Evolutionary conservation across 2,329 filamentous ascomycete species (phyloP).

Genomic region (Biscogniauxia mediterranea): DNA sequence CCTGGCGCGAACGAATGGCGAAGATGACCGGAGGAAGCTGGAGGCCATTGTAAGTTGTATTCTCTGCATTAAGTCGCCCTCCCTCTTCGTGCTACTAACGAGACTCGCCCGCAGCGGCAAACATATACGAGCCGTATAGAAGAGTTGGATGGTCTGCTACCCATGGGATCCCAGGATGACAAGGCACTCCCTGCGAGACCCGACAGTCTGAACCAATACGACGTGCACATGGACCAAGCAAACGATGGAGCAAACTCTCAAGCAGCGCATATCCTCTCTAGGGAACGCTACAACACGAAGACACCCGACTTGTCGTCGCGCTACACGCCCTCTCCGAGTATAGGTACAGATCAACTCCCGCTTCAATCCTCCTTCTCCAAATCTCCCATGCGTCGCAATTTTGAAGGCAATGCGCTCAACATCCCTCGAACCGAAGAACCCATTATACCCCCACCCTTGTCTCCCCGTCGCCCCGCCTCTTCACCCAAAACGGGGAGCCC

Average conservation of each 20-base stretch:
- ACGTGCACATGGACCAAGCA: conserved; percentile 33
- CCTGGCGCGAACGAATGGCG: conserved; percentile 76
- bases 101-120: conserved; percentile 57
- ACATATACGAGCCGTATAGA: conserved; percentile 90
- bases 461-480: conserved; percentile 59
- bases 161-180: conserved; percentile 52
- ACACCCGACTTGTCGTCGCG: conserved; percentile 24
- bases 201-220: conserved; percentile 58
- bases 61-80: not conserved
- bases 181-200: conserved; percentile 76
- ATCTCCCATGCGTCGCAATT: conserved; percentile 42
- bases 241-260: conserved; percentile 38
- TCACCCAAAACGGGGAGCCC: conserved; percentile 36
- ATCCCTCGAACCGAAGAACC: conserved; percentile 53
- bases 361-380: conserved; percentile 56
- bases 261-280: conserved; percentile 34
- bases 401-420: conserved; percentile 33
- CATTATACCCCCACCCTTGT: conserved; percentile 71
- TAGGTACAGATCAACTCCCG: conserved; percentile 32
- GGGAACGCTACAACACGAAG: conserved; percentile 21
- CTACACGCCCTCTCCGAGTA: conserved; percentile 21
- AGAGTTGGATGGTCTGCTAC: conserved; percentile 73
- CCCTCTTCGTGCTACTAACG: not conserved
- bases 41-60: conserved; percentile 78
- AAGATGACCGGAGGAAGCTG: conserved; percentile 86